Conservation (phyloP, 2,329 filamentous ascomycete genomes). For the Neopestalotiopsis clavispora region DNA sequence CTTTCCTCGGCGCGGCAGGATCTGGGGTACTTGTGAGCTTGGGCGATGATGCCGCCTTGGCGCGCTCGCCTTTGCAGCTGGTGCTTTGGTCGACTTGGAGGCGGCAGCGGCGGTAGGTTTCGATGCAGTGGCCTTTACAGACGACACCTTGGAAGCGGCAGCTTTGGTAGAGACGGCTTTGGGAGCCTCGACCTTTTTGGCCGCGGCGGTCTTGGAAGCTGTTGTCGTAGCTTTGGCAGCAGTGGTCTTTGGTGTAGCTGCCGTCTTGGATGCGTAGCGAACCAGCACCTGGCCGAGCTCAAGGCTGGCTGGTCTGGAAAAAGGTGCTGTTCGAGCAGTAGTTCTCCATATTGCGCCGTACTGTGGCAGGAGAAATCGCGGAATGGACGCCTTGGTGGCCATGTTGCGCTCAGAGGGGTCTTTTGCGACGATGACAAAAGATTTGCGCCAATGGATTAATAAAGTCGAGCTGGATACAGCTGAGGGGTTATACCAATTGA, state of each 20-base stretch:
- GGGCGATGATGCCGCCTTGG: constrained; percentile 13
- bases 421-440: neutral
- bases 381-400: constrained; percentile 59
- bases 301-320: constrained; percentile 30
- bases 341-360: constrained; percentile 60
- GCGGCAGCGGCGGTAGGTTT: constrained; percentile 5
- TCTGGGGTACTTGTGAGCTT: constrained; percentile 11
- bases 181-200: constrained; percentile 23
- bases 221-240: constrained; percentile 38
- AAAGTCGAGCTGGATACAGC: neutral
- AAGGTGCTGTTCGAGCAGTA: constrained; percentile 36
- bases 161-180: constrained; percentile 23
- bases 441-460: neutral
- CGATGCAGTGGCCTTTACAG: constrained; percentile 20
- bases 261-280: constrained; percentile 41
- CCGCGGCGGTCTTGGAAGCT: constrained; percentile 24
- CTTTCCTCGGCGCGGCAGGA: constrained; percentile 18
- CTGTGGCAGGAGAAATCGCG: constrained; percentile 71
- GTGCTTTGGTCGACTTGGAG: constrained; percentile 18
- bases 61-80: constrained; percentile 16
- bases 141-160: constrained; percentile 23
- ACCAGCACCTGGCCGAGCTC: constrained; percentile 36
- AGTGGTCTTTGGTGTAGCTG: constrained; percentile 48
- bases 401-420: constrained; percentile 34
- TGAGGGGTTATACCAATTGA: neutral